Evolutionary conservation across 2,329 filamentous ascomycete genomes (phyloP).

Genomic region (Fusarium fracticaudum): DNA sequence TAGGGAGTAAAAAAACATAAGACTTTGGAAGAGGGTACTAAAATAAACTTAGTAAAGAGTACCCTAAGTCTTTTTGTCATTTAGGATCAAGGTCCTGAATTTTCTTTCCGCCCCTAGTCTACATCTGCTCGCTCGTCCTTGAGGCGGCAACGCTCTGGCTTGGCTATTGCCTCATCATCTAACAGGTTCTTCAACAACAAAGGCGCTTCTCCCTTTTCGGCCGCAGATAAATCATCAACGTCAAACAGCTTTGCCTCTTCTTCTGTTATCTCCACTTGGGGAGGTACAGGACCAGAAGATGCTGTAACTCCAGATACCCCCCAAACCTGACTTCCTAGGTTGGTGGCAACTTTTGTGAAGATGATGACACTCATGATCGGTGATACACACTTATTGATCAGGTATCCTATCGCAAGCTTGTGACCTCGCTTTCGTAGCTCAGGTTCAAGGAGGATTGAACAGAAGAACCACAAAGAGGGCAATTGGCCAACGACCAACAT

Average conservation of each 20-base stretch:
- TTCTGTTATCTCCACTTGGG: not conserved
- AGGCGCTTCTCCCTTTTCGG: slow-evolving; percentile 15
- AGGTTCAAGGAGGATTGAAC: slow-evolving; percentile 24
- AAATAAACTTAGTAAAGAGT: too few species aligned
- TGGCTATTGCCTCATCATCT: not conserved
- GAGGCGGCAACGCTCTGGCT: not conserved
- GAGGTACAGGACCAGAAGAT: slow-evolving; percentile 15
- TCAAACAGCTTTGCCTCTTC: not conserved
- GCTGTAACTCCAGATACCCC: slow-evolving; percentile 38
- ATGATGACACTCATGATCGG: slow-evolving; percentile 37
- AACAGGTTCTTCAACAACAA: fast-evolving
- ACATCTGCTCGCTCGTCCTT: slow-evolving; percentile 4
- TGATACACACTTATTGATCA: slow-evolving; percentile 34
- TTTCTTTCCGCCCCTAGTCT: too few species aligned
- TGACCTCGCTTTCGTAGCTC: slow-evolving; percentile 27
- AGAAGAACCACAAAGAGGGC: slow-evolving; percentile 32
- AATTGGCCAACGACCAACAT: slow-evolving; percentile 32
- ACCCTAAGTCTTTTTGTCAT: too few species aligned
- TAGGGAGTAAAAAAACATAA: too few species aligned
- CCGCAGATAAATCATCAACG: not conserved
- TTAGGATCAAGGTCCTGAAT: too few species aligned
- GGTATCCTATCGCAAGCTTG: slow-evolving; percentile 28
- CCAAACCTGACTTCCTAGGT: slow-evolving; percentile 35
- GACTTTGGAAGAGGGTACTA: too few species aligned
- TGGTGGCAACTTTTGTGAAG: slow-evolving; percentile 39